Evolutionary conservation across 1,284 basidiomycete species (phyloP), one percentile per base, ranked within the genome.

Genomic region (Boletus smithii): DNA sequence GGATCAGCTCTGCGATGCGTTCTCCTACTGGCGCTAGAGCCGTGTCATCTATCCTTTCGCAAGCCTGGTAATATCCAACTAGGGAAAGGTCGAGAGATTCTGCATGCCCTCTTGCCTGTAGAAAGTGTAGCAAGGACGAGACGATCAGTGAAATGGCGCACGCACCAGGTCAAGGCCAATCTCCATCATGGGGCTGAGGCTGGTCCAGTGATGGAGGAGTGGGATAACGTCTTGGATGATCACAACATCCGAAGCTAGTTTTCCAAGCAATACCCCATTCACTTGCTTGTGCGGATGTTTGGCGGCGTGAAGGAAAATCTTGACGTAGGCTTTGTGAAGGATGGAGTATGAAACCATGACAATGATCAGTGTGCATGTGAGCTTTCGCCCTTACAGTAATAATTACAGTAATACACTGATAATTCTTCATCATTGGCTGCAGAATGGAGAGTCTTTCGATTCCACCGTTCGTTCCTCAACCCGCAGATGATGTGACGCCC

Each of bases 121-220:
- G 36, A 48, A 35, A 35, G 24, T 42, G 34, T 44, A 43, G 26
- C 20, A 26, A 46, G 33, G 42, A 27, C 20, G 17, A 32, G 39
- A 42, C n/a, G 23, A n/a, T 22, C 16, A 31, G 18, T 31, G n/a
- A 11, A 49, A 34, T 20, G 26, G 38, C 13, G 30, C 32, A 69
- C 78, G 59, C 56, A 87, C 86, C 56, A 89, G 66, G 55, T 85
- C 83, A 39, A 90, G 71, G 11, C 85, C 87, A 51, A 87, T 81
- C 60, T 88, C 85, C 81, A 87, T 86, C 80, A 85, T 85, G 3
- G 84, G 83, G 51, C 81, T 85, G 44, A 89, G 69, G 54, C 75
- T 82, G 9, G 85, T 87, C 87, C 85, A 89, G 59, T 87, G 80
- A 61, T 89, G 88, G 41, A 88, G 73, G 27, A 89, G 70, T n/a